phyloP scores from a whole-genome alignment of 1,284 basidiomycete genomes.

The Cutaneotrichosporon mucoides region DNA sequence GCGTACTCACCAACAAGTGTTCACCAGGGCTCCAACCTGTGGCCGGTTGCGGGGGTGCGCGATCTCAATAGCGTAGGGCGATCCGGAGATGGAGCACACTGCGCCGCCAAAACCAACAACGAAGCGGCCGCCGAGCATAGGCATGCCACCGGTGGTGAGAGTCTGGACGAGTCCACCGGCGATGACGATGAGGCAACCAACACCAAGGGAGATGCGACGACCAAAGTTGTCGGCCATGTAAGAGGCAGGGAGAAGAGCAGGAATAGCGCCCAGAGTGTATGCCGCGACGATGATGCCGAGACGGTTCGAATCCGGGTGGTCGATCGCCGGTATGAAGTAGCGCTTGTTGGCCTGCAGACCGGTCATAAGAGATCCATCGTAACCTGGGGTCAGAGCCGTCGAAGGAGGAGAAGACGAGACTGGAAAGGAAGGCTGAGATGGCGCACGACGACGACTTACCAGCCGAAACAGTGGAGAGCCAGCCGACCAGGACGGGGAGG shows the following conservation, averaged over 20 bases:
- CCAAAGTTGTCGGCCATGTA: constrained; percentile 14
- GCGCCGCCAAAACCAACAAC: constrained; percentile 11
- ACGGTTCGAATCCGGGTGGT: constrained; percentile 8
- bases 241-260: constrained; percentile 5
- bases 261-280: constrained; percentile 9
- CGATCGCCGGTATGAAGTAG: constrained; percentile 5
- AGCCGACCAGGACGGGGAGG: constrained; percentile 12
- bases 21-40: constrained; percentile 7
- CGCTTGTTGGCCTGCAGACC: constrained; percentile 11
- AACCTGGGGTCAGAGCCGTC: constrained; percentile 6
- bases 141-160: constrained; percentile 8
- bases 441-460: constrained; percentile 5
- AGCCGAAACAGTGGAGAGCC: constrained; percentile 2
- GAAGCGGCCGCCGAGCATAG: constrained; percentile 14
- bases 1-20: constrained; percentile 8
- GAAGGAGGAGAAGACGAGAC: neutral
- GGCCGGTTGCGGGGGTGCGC: constrained; percentile 16
- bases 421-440: too few species aligned
- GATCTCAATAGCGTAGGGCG: constrained; percentile 12
- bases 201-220: constrained; percentile 5
- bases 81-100: constrained; percentile 1
- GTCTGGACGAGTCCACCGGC: constrained; percentile 9
- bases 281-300: constrained; percentile 16
- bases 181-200: constrained; percentile 14
- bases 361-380: constrained; percentile 19